These are phyloP conservation scores for Entonaema liquescens DNA, from an alignment of 495 filamentous ascomycete genomes.

Conservation along the genomic window DNA sequence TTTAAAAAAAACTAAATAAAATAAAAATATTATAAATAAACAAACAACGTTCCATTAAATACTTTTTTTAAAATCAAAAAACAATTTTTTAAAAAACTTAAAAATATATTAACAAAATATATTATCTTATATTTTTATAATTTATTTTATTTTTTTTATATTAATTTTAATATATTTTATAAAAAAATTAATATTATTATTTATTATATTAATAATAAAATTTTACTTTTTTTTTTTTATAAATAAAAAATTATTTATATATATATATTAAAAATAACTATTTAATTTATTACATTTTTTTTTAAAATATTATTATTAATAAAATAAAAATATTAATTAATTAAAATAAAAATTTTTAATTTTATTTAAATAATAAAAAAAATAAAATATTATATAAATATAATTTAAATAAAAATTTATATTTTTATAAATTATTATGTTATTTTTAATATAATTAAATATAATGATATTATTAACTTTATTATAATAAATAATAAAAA, in stretches of 20 bases:
- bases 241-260: constrained; percentile 2
- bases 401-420: constrained; percentile 9
- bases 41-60: neutral
- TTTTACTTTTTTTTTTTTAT: neutral
- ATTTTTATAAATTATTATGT: constrained; percentile 1
- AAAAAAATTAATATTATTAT: neutral
- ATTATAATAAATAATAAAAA: neutral
- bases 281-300: constrained; percentile 6
- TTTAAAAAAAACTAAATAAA: neutral
- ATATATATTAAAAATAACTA: neutral
- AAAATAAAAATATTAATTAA: too few species aligned
- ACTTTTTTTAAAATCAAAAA: neutral
- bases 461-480: constrained; percentile 2
- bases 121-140: constrained; percentile 8
- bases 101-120: neutral
- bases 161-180: constrained; percentile 3
- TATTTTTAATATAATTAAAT: constrained; percentile 8
- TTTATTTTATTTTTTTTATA: neutral
- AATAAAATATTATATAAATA: constrained; percentile 12
- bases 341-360: too few species aligned
- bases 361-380: neutral
- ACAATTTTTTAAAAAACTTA: neutral
- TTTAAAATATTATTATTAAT: too few species aligned
- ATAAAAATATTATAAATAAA: neutral
- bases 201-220: constrained; percentile 8